Percentiles rank a stretch among this genome's conserved stretches.
These are phyloP conservation scores for Pleochaeta shiraiana DNA, from an alignment of 2,329 filamentous ascomycete genomes.

Conservation along the genomic window DNA sequence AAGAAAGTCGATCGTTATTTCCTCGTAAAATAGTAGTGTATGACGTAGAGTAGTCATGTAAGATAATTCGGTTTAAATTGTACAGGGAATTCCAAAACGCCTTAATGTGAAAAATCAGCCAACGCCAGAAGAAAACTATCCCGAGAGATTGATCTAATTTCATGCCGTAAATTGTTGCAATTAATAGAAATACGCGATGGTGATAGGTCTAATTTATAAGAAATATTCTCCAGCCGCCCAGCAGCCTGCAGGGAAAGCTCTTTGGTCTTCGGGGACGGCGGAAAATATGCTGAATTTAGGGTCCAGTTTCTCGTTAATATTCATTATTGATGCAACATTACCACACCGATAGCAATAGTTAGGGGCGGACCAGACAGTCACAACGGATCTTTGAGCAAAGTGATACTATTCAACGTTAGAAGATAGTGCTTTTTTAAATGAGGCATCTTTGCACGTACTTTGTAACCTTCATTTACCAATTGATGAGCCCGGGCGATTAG, in stretches of 20 bases:
- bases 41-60: no score
- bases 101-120: constrained; percentile 4
- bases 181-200: neutral
- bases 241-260: constrained; percentile 53
- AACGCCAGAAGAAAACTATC: constrained; percentile 6
- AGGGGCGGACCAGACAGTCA: constrained; percentile 41
- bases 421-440: neutral
- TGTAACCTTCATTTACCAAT: constrained; percentile 57
- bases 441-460: constrained; percentile 22
- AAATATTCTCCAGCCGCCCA: constrained; percentile 50
- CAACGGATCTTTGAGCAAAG: constrained; percentile 84
- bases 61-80: no score
- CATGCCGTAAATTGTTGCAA: neutral
- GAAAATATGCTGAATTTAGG: constrained; percentile 87
- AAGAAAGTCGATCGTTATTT: no score
- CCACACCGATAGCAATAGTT: constrained; percentile 27
- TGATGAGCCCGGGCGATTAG: constrained; percentile 55
- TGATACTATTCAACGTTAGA: constrained; percentile 42
- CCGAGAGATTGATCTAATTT: neutral
- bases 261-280: constrained; percentile 67
- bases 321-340: constrained; percentile 61
- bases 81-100: constrained; percentile 6
- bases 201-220: constrained; percentile 20
- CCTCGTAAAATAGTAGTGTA: no score
- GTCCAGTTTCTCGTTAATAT: constrained; percentile 62